Base-by-base conservation (phyloP, 2,329 filamentous ascomycete species). In the Aspergillus sp. region DNA sequence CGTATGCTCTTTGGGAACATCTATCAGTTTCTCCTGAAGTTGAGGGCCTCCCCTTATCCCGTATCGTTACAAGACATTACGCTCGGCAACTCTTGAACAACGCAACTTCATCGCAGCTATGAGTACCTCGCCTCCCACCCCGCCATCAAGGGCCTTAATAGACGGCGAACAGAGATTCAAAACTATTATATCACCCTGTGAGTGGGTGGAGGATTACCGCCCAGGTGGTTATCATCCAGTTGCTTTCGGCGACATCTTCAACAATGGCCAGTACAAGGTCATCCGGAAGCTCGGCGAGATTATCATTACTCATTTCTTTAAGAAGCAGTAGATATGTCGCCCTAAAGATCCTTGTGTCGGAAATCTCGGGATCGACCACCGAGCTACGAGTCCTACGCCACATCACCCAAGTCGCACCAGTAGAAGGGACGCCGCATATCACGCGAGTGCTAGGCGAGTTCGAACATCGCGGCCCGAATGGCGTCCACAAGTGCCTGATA, bases 151-250 rank as follows among this genome's bases (percentile, higher is more conserved):
- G 39, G 45, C 43, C 55, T 25, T 46, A 21, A 48, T 11, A 37
- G 46, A 56, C 52, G 55, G 52, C 31, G 56, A 62, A 48, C 40
- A 17, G 55, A 39, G 61, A 59, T 65, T 66, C 53, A 58, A 60
- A 48, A 31, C 50, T 9, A 64, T 66, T 53, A 61, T 55, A 50
- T 55, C 58, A 52, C 63, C 62, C 40, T 65, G 58, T 58, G 63
- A 65, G 40, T 66, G 59, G 59, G 59, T 67, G 25, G 64, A 67
- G 49, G 59, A 64, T 54, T 80, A 79, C 60, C 66, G 56, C 7
- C 68, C 66, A n/a, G 77, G 76, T 8, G 75, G 77, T 19, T 79
- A 72, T 56, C 77, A 81, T 64, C 77, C 79, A 4, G 69, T 77
- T 12, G 59, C 64, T 9, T 65, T 81, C 11, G 76, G 75, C 25